phyloP scores from a whole-genome alignment of 2,329 filamentous ascomycete genomes.

The Nigrospora oryzae region DNA sequence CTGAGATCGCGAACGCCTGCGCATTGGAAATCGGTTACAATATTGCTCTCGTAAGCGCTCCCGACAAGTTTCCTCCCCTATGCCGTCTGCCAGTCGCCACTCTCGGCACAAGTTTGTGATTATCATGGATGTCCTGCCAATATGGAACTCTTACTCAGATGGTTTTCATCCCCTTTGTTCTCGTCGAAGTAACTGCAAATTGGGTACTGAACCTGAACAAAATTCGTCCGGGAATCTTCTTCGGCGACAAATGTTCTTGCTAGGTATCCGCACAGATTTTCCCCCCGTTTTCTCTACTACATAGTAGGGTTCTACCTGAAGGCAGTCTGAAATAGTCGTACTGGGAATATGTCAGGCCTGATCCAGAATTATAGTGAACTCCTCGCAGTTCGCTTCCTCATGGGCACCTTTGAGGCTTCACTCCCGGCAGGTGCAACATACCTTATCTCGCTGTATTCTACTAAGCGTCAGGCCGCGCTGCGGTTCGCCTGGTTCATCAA shows the following conservation, averaged over 20 bases:
- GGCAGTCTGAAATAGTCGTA: constrained; percentile 18
- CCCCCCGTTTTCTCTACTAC: too few relatives aligned
- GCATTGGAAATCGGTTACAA: constrained; percentile 26
- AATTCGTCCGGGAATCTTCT: constrained; percentile 25
- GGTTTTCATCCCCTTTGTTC: constrained; percentile 34
- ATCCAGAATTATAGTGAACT: constrained; percentile 28
- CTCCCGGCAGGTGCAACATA: constrained; percentile 21
- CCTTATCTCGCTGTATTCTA: constrained; percentile 20
- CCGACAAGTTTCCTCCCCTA: too few relatives aligned
- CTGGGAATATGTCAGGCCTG: constrained; percentile 30
- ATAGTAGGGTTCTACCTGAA: neutral
- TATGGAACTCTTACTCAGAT: constrained; percentile 13
- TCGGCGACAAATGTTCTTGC: constrained; percentile 30
- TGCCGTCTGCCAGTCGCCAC: too few relatives aligned
- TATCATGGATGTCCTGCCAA: too few relatives aligned
- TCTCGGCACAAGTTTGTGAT: too few relatives aligned
- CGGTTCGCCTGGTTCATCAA: constrained; percentile 23
- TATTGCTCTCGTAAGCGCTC: constrained; percentile 7
- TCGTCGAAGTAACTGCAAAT: constrained; percentile 37
- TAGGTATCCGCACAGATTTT: constrained; percentile 17
- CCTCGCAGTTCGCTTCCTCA: constrained; percentile 43
- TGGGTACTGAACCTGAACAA: constrained; percentile 29
- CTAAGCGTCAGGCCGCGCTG: constrained; percentile 13
- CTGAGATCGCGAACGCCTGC: constrained; percentile 34
- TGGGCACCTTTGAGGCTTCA: constrained; percentile 63